Conservation (phyloP, 345 rosid genomes). For the Adansonia digitata region DNA sequence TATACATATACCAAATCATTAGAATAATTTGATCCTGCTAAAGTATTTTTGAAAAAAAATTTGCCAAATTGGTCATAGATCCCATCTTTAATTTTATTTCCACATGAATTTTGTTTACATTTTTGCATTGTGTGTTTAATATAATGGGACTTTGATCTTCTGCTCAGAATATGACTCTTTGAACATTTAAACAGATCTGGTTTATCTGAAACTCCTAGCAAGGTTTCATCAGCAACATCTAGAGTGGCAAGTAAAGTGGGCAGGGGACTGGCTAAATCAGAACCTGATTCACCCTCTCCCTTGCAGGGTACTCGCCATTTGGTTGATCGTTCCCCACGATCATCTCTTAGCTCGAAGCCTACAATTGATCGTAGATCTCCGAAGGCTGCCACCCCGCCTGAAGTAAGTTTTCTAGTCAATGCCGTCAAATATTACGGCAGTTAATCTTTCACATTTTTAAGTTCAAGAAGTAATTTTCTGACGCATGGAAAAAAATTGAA, state of each 20-base stretch:
- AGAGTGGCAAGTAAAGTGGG: conserved; percentile 47
- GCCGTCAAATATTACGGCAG: neutral
- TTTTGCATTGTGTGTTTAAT: conserved; percentile 11
- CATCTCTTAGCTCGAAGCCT: conserved; percentile 63
- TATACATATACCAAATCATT: neutral
- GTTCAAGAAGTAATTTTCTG: neutral
- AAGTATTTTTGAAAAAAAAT: neutral
- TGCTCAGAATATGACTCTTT: conserved; percentile 5
- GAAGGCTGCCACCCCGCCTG: conserved; percentile 59
- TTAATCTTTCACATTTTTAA: neutral
- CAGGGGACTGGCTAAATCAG: conserved; percentile 53
- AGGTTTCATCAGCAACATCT: conserved; percentile 66
- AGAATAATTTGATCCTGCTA: conserved; percentile 6
- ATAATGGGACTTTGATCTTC: conserved; percentile 12
- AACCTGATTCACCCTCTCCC: conserved; percentile 54
- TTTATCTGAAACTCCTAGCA: conserved; percentile 64
- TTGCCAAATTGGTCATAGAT: conserved; percentile 15
- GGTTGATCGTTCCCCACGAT: conserved; percentile 61
- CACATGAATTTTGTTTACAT: neutral
- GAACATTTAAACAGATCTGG: conserved; percentile 52
- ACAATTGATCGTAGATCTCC: conserved; percentile 58
- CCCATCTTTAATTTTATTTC: conserved; percentile 18
- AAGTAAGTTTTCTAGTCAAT: conserved; percentile 40
- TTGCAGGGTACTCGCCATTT: conserved; percentile 59
- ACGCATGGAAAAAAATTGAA: too few species aligned